Base-by-base conservation (phyloP, 257 asterid species). In the Gentiana macrophylla region DNA sequence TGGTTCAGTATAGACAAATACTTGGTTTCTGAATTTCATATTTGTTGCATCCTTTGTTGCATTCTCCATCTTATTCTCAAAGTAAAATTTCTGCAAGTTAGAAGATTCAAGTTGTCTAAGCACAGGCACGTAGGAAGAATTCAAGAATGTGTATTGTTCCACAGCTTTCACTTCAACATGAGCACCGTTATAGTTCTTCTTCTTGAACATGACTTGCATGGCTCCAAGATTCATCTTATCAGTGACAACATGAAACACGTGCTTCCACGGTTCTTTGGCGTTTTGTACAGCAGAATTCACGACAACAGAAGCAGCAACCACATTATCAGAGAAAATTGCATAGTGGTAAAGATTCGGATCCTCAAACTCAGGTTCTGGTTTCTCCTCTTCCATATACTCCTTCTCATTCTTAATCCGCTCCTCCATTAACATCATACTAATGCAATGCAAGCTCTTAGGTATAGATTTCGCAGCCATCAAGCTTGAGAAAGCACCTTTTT, bases 391-490 rank as follows among this genome's bases (percentile, higher is more conserved):
- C 33, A 63, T 47, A 62, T 76, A 71, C 59, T 74, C 71, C 52
- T 77, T 73, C 0, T 71, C 67, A 57, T 62, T 71, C n/a, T 75
- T 61, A 45, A 74, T 71, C 5, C 70, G 65, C 62, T 69, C 83
- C 37, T 74, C 79, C 83, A 74, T 79, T 63, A 79, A 61, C 68
- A 78, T 68, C 77, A 79, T 67, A 4, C 79, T 57, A 64, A 76
- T 68, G 52, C 80, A 79, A 45, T 76, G 83, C 73, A 79, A 67
- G 69, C 77, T 79, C 71, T 74, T 74, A 32, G 77, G 80, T 38
- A 77, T 80, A 6, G 83, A 77, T 72, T 77, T 80, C 37, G 86
- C 83, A 35, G 86, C 80, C 56, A 80, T 80, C 73, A 79, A 60
- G 61, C 77, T 79, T 13, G 77, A 68, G 71, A 74, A 80, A 53